Base-by-base conservation (phyloP, 2,329 filamentous ascomycete genomes). In the Paecilomyces fulvus region DNA sequence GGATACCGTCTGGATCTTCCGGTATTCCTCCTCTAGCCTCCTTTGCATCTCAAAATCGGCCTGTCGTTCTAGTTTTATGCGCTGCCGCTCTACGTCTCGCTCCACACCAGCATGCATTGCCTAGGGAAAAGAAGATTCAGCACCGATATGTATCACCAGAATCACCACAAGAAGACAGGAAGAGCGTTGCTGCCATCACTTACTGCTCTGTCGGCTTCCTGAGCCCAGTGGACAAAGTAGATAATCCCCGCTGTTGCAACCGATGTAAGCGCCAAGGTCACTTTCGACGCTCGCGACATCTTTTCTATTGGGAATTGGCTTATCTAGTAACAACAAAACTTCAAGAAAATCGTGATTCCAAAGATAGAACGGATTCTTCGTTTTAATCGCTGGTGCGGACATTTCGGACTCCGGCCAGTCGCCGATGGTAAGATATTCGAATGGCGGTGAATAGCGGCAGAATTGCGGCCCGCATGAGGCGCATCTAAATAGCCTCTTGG, bases 81-180 rank as follows among this genome's bases (percentile, higher is more conserved):
- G 85, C 71, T 96, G 92, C 69, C 95, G 90, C 69, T 97, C 92
- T 80, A 96, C 88, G 68, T 99, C 94, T 61, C 92, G 89, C 61
- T 97, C 79, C 48, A 99, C 94, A 49, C 94, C 94, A 63, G 88
- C 84, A 69, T 99, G 94, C 94, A 99, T 99, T 56, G 90, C 89
- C 94, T 75, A 60, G 23, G 9, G 51, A 20, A 20, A 25, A 14
- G 30, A 33, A 51, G 51, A 54, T 53, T 58, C 20, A 58, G 48
- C 37, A 46, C 8, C 25, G 7, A 25, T 5, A 46, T 23, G 53
- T 30, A 52, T 25, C 14, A 46, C 55, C 23, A 43, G n/a, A 11
- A 37, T 49, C 5, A 21, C 30, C 12, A 31, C 12, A 31, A 48
- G 10, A 9, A 4, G 12, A 43, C 5, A 21, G 21, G 54, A 60